Percentiles rank a stretch among this genome's conserved stretches.
Conservation (phyloP, 306 rosid genomes). For the Begonia masoniana region DNA sequence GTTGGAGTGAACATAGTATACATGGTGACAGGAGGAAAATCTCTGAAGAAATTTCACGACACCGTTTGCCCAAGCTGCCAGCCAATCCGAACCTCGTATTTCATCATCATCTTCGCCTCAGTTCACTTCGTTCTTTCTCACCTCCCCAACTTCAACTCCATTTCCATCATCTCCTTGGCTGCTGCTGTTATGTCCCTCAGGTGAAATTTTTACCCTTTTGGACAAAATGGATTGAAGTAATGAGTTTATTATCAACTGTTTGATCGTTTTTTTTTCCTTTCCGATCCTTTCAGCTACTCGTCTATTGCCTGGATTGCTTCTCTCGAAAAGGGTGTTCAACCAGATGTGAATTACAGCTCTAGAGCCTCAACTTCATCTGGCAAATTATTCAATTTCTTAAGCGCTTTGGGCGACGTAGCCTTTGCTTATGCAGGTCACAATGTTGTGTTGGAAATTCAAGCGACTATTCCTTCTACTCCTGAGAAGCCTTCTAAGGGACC, state of each 20-base stretch:
- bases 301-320: conserved; percentile 69
- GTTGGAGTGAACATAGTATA: conserved; percentile 65
- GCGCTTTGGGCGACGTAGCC: conserved; percentile 61
- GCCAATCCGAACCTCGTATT: conserved; percentile 22
- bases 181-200: conserved; percentile 73
- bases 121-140: conserved; percentile 47
- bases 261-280: no score
- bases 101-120: conserved; percentile 48
- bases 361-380: conserved; percentile 13
- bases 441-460: conserved; percentile 80
- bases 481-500: conserved; percentile 73
- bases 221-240: no score
- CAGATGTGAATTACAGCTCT: conserved; percentile 31
- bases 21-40: conserved; percentile 62
- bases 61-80: conserved; percentile 31
- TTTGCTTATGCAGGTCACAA: conserved; percentile 90
- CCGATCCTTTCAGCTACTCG: conserved; percentile 37
- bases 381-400: conserved; percentile 36
- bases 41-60: conserved; percentile 43
- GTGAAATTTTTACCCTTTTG: conserved; percentile 14
- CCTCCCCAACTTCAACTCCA: conserved; percentile 73
- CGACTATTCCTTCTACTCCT: conserved; percentile 73
- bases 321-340: conserved; percentile 19
- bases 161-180: conserved; percentile 41
- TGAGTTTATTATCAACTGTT: no score